Evolutionary conservation across 2,329 filamentous ascomycete genomes (phyloP).

Genomic region (Blastomyces emzantsi): DNA sequence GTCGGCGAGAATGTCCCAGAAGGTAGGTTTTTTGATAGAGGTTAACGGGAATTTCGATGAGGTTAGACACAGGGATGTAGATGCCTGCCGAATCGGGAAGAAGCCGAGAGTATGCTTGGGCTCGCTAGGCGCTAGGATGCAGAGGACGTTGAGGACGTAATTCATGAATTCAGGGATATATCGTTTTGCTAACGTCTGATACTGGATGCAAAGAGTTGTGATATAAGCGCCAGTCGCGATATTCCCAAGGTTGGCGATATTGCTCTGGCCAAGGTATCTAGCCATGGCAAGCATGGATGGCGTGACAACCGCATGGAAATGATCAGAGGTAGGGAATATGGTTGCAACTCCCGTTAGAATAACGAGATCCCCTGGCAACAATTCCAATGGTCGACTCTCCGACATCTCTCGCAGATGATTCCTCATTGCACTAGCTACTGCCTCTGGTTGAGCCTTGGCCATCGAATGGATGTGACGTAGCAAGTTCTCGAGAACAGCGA

Average conservation of each 20-base stretch:
- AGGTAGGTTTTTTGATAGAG: conserved; percentile 46
- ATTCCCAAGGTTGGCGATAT: conserved; percentile 56
- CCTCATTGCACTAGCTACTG: conserved; percentile 69
- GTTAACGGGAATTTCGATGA: conserved; percentile 21
- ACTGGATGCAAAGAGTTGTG: conserved; percentile 69
- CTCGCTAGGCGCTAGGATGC: conserved; percentile 53
- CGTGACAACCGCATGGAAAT: conserved; percentile 92
- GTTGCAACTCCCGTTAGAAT: conserved; percentile 74
- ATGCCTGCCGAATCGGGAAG: conserved; percentile 55
- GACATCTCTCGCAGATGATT: conserved; percentile 54
- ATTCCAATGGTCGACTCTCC: conserved; percentile 43
- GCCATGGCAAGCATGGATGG: conserved; percentile 79
- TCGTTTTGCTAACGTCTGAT: conserved; percentile 72
- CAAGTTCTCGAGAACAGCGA: conserved; percentile 64
- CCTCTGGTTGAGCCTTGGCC: conserved; percentile 71
- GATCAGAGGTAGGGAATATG: conserved; percentile 90
- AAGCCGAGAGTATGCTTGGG: conserved; percentile 40
- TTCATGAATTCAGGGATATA: conserved; percentile 84
- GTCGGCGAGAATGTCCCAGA: conserved; percentile 47
- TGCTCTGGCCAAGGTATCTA: conserved; percentile 71
- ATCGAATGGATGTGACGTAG: conserved; percentile 89
- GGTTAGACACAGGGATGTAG: conserved; percentile 43
- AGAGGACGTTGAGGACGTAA: conserved; percentile 67
- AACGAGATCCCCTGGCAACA: conserved; percentile 62
- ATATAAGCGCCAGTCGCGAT: conserved; percentile 68